Base-by-base conservation (phyloP, 129 eudicot species). In the Flaveria bidentis region DNA sequence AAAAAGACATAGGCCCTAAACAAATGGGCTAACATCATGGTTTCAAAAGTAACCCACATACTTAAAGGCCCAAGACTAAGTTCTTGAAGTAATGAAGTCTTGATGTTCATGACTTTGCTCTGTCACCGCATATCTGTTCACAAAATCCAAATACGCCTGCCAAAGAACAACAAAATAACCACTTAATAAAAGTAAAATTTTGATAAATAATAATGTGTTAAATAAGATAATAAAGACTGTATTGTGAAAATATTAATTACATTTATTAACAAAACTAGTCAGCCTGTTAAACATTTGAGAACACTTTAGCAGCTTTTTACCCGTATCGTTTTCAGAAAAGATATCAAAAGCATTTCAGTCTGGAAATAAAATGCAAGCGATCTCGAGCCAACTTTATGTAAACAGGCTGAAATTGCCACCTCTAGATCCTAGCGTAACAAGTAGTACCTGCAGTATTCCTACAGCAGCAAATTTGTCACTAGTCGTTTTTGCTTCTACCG, bases 401-500 rank as follows among this genome's bases (percentile, higher is more conserved):
- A 56, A 56, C 12, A 12, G 12, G 62, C 13, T 18, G 12, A 18
- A 56, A 56, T 20, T 22, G 28, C 4, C 63, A 20, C 30, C 23
- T n/a, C 9, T 4, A 18, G 50, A 23, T 22, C 15, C 10, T 23
- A 17, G 18, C 67, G 26, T 26, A 28, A 26, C 9, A 45, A 57
- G 39, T 14, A 30, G 28, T 84, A 94, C 99, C 96, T 94, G 97
- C 82, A 94, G 88, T 72, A 94, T 94, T 36, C 92, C 93, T 67
- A 94, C 97, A 76, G 99, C 99, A 69, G 99, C 99, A 90, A 94
- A 91, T 83, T 94, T 94, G 90, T 94, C 99, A 10, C 84, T 74
- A 10, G 69, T 71, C 22, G 93, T 91, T 85, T 94, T 94, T 5
- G 82, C 70, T 67, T 80, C 87, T 45, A 76, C 81, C 3, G 93